Conservation (phyloP, 2,329 filamentous ascomycete genomes). For the Sphaerulina musiva region DNA sequence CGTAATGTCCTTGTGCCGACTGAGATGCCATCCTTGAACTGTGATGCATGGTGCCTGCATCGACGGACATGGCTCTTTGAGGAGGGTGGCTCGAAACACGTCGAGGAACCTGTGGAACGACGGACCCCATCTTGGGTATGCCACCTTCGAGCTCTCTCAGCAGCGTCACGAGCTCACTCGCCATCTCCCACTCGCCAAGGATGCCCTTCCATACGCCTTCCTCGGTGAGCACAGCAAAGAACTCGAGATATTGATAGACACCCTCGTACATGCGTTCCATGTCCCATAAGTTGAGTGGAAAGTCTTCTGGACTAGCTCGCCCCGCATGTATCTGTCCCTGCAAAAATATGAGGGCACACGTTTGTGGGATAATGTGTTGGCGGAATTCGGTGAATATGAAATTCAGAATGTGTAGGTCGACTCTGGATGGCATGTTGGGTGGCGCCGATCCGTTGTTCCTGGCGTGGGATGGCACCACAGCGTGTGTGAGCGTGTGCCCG, state of each 20-base stretch:
- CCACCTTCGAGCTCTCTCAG: constrained; percentile 81
- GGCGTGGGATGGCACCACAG: constrained; percentile 8
- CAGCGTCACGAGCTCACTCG: constrained; percentile 80
- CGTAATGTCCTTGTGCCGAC: constrained; percentile 2
- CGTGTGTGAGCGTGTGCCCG: constrained; percentile 9
- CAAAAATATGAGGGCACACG: constrained; percentile 85
- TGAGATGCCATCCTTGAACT: constrained; percentile 8
- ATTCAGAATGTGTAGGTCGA: constrained; percentile 64
- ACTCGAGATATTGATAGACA: constrained; percentile 87
- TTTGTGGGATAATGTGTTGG: constrained; percentile 86
- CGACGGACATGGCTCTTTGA: constrained; percentile 26
- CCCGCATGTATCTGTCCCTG: constrained; percentile 82
- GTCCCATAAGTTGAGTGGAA: constrained; percentile 92
- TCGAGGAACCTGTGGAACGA: constrained; percentile 38
- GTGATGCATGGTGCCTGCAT: constrained; percentile 22
- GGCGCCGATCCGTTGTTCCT: not conserved
- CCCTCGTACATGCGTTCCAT: constrained; percentile 97
- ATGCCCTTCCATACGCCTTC: constrained; percentile 75
- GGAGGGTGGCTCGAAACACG: constrained; percentile 20
- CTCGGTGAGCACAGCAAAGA: constrained; percentile 83
- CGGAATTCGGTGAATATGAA: constrained; percentile 92
- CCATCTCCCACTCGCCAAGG: constrained; percentile 84
- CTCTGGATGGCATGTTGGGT: constrained; percentile 37
- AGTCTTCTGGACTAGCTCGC: constrained; percentile 71
- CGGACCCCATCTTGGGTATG: constrained; percentile 68